phyloP scores from a whole-genome alignment of 2,329 filamentous ascomycete genomes.

The Albophoma yamanashiensis region DNA sequence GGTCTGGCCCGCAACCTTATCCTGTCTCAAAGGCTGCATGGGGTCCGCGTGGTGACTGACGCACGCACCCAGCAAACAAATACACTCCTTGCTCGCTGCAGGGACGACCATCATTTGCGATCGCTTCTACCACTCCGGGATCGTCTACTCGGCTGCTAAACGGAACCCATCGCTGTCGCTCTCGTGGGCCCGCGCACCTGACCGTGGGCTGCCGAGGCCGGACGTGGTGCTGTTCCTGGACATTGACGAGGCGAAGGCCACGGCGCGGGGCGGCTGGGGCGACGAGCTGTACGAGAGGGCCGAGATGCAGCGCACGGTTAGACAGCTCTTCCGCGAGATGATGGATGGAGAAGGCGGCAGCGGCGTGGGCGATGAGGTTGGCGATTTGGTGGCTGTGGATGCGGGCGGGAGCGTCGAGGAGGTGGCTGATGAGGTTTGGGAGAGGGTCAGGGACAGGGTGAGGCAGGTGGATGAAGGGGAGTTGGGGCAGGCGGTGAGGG shows the following conservation, averaged over 20 bases:
- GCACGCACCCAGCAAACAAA: conserved; percentile 32
- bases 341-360: conserved; percentile 8
- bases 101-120: conserved; percentile 78
- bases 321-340: conserved; percentile 58
- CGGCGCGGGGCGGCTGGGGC: conserved; percentile 74
- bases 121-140: conserved; percentile 90
- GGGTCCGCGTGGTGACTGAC: not conserved
- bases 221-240: conserved; percentile 85
- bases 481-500: conserved; percentile 33
- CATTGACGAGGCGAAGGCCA: conserved; percentile 62
- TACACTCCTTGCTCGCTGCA: conserved; percentile 40
- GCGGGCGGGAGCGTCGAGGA: conserved; percentile 44
- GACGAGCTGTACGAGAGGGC: conserved; percentile 79
- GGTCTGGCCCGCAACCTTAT: not conserved
- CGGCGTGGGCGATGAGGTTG: conserved; percentile 30
- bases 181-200: conserved; percentile 73
- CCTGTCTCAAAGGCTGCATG: not conserved
- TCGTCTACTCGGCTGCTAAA: conserved; percentile 89
- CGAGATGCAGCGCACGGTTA: conserved; percentile 71
- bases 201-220: conserved; percentile 76
- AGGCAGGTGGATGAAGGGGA: conserved; percentile 39
- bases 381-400: conserved; percentile 43
- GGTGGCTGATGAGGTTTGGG: conserved; percentile 46
- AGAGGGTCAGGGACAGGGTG: conserved; percentile 33
- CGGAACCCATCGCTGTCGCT: conserved; percentile 58